phyloP scores from a whole-genome alignment of 2,329 filamentous ascomycete species.

The Fusarium fracticaudum region DNA sequence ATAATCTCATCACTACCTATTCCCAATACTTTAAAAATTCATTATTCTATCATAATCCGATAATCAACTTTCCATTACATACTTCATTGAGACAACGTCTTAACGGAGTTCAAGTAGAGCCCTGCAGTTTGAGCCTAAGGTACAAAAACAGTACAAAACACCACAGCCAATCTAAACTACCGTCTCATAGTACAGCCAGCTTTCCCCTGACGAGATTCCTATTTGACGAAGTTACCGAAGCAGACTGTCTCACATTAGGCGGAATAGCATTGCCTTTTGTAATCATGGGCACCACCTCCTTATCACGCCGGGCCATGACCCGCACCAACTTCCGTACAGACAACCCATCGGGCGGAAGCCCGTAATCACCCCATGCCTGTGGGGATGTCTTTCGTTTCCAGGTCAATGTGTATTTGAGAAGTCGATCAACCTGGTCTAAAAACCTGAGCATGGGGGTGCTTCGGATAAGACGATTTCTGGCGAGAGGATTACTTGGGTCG shows the following conservation, averaged over 20 bases:
- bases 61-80: not conserved
- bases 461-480: not conserved
- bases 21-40: accelerated
- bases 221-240: too few relatives aligned
- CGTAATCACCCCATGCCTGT: not conserved
- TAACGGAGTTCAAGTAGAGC: accelerated
- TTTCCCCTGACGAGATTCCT: accelerated
- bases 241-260: too few relatives aligned
- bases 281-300: not conserved
- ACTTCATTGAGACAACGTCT: accelerated
- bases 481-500: not conserved
- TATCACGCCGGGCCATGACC: not conserved
- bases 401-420: not conserved
- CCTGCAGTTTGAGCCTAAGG: accelerated
- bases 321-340: not conserved
- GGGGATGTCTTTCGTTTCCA: not conserved
- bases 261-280: accelerated
- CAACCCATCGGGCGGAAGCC: not conserved
- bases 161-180: not conserved
- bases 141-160: not conserved
- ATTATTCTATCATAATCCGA: accelerated
- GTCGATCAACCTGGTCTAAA: not conserved
- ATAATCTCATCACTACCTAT: not conserved
- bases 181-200: not conserved
- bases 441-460: not conserved